Evolutionary conservation across 1,139 yeast genomes (phyloP), one percentile per base, ranked within the genome.

Genomic region (Candida neerlandica): DNA sequence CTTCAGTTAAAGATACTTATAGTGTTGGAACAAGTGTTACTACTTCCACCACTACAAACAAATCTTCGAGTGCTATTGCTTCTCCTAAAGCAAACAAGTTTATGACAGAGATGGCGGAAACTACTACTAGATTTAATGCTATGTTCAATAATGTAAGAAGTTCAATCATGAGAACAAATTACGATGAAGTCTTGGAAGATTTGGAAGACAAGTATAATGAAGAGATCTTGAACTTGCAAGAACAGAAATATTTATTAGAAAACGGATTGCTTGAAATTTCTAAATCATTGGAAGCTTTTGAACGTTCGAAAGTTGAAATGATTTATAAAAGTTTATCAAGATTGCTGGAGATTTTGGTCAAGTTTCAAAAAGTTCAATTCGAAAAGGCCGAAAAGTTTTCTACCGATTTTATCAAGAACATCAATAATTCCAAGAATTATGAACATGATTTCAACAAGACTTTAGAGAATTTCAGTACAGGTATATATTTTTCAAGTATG

Each of bases 401-500:
- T 0, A 51, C 62, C 1, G 58, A 60, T 3, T 61, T 72, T 47
- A 58, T 68, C 4, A 54, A 59, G 2, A 55, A 61, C 2, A 56
- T 67, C 34, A 69, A 71, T 51, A 57, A 59, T n/a, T 60, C 67
- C 2, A 60, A 61, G n/a, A 57, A 70, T 47, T 64, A 65, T 45
- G 54, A 55, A 9, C 58, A 55, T 9, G 81, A 77, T 44, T 66
- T 69, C 38, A 51, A 62, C 7, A 51, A 55, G 14, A 51, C 69
- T 11, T 34, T 73, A 6, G 58, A 58, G 2, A 55, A 58, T 21
- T 73, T 64, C 51, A 63, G 70, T 43, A 67, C 78, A 1, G 81
- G 81, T 2, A 65, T 76, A 12, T 76, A 70, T 55, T 69, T 71
- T 45, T 78, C 80, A 0, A 64, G 76, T 1, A 59, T 58, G 12